phyloP scores from a whole-genome alignment of 192 early-diverging fungal species.

The Linnemannia hyalina region DNA sequence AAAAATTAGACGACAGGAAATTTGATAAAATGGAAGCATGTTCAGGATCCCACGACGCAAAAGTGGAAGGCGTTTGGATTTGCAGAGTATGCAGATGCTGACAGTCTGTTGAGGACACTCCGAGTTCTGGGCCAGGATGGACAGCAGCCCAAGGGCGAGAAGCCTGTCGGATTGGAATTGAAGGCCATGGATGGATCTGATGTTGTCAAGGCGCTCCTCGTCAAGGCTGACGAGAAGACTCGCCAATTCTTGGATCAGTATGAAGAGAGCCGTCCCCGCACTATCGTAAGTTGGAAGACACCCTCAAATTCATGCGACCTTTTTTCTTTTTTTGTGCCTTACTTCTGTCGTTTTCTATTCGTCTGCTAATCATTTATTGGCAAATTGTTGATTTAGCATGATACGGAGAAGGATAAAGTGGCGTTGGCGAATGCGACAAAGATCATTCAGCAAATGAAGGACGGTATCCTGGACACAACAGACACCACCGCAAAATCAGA shows the following conservation, averaged over 20 bases:
- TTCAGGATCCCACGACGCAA: slow-evolving; percentile 67
- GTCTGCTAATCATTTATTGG: background rate
- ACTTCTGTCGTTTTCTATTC: background rate
- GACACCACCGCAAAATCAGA: slow-evolving; percentile 20
- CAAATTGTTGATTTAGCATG: slow-evolving; percentile 42
- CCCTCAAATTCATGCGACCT: background rate
- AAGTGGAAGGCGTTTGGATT: slow-evolving; percentile 79
- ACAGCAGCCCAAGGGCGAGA: slow-evolving; percentile 47
- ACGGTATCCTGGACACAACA: slow-evolving; percentile 48
- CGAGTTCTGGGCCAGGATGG: slow-evolving; percentile 77
- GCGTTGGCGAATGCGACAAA: slow-evolving; percentile 58
- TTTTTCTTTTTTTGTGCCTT: background rate
- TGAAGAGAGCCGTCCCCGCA: slow-evolving; percentile 53
- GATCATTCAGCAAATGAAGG: slow-evolving; percentile 61
- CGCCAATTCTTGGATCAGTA: slow-evolving; percentile 69
- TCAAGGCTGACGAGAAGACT: slow-evolving; percentile 72
- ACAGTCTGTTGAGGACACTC: slow-evolving; percentile 73
- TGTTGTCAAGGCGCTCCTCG: slow-evolving; percentile 55
- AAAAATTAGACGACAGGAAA: slow-evolving; percentile 72
- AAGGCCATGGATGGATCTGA: slow-evolving; percentile 53
- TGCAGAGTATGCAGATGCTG: slow-evolving; percentile 76
- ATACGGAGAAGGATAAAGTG: slow-evolving; percentile 62
- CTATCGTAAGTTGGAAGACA: slow-evolving; percentile 32
- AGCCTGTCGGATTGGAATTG: slow-evolving; percentile 35
- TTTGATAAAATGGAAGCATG: slow-evolving; percentile 76